Conservation (phyloP, 2,329 filamentous ascomycete genomes). For the Grosmannia serpens region DNA sequence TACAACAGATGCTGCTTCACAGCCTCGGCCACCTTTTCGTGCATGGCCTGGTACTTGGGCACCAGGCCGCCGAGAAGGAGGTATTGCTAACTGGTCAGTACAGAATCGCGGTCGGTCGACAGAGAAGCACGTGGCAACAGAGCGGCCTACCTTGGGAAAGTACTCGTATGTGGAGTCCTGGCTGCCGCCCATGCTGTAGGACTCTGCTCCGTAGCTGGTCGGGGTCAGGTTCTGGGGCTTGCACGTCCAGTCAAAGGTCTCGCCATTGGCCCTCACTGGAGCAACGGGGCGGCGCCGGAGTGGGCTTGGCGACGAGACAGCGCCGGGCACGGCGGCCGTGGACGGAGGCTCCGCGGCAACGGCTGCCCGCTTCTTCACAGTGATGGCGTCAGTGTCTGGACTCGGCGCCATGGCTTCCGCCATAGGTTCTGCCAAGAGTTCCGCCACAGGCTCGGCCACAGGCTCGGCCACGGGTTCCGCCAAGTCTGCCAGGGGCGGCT, state of each 20-base stretch:
- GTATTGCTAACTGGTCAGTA: slow-evolving; percentile 40
- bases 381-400: too few relatives aligned
- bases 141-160: slow-evolving; percentile 39
- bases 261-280: slow-evolving; percentile 24
- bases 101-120: not conserved
- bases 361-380: too few relatives aligned
- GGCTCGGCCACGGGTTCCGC: too few relatives aligned
- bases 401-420: too few relatives aligned
- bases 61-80: slow-evolving; percentile 65
- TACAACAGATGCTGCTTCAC: slow-evolving; percentile 66
- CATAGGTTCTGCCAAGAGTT: too few relatives aligned
- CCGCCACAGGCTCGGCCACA: too few relatives aligned
- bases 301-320: not conserved
- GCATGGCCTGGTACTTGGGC: slow-evolving; percentile 61
- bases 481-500: too few relatives aligned
- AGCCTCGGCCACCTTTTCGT: slow-evolving; percentile 54
- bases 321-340: not conserved
- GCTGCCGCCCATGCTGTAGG: slow-evolving; percentile 50
- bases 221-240: slow-evolving; percentile 46
- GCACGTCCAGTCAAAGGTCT: slow-evolving; percentile 34
- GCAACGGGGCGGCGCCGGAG: not conserved
- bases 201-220: slow-evolving; percentile 30
- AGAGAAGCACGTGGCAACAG: not conserved
- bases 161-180: slow-evolving; percentile 65
- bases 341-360: too few relatives aligned